Evolutionary conservation across 1,139 yeast genomes (phyloP), one percentile per base, ranked within the genome.

Genomic region (Blastobotrys illinoisensis): DNA sequence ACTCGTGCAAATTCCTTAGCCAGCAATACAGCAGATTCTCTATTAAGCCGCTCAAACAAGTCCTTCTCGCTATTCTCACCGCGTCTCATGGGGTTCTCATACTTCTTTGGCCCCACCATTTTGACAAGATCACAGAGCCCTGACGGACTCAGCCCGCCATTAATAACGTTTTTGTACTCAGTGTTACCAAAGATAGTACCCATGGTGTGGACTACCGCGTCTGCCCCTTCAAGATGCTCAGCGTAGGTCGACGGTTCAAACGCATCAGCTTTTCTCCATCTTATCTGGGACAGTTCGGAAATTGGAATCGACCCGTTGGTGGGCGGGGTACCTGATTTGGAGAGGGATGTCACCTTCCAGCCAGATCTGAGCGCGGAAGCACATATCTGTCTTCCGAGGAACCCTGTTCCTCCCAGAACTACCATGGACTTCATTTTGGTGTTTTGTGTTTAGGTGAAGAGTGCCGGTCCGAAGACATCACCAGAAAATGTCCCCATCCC

Each of bases 341-440:
- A 80, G 44, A 86, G 71, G 0, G 95, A 79, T 0, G 82, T 77
- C 1, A 88, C 93, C 11, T 77, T 70, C 69, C 77, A 81, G 0
- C 95, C 96, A 46, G 80, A 71, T 24, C 70, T 72, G 2, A 86
- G 71, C 0, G 88, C 96, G 1, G 78, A 77, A 64, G 83, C 83
- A 65, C 95, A 88, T 14, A 90, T 82, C 56, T 87, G 79, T 56
- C 79, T 79, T 19, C 89, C 88, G 18, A 90, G 71, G 66, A 88
- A 88, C 3, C 97, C 97, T 57, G 82, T 83, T 0, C 97, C 97
- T 18, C 97, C 97, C 62, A 90, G 81, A 0, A 89, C 88, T 7
- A 88, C 81, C 51, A 85, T 57, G n/a, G 62, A 61, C 57, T 61
- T 63, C 54, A 52, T 48, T 6, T 7, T 46, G 46, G 28, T 23